These are phyloP conservation scores for Plectranthus barbatus DNA, from an alignment of 257 asterid species.

Conservation along the genomic window DNA sequence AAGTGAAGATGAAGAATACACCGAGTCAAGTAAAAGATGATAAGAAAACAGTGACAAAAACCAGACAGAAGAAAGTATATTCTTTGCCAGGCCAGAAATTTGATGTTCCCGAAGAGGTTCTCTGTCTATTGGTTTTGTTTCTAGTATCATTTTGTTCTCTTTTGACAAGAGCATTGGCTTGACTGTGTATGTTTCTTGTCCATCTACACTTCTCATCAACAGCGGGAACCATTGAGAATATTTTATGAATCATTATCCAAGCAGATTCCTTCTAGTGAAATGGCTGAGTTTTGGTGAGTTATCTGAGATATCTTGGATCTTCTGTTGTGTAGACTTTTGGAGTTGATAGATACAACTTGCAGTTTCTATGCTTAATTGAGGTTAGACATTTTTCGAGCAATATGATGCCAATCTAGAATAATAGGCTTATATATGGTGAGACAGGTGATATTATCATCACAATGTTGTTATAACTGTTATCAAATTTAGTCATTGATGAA, in stretches of 20 bases:
- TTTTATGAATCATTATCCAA: conserved; percentile 76
- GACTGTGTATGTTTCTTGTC: conserved; percentile 1
- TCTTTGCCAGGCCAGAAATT: conserved; percentile 86
- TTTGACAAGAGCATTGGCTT: neutral
- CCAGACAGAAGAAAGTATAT: conserved; percentile 70
- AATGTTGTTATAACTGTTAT: neutral
- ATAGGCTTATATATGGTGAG: neutral
- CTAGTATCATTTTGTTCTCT: neutral
- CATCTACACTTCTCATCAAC: conserved; percentile 19
- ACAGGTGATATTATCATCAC: neutral
- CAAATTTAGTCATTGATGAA: neutral
- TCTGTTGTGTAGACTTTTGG: neutral
- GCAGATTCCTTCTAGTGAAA: conserved; percentile 94
- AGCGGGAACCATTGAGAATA: conserved; percentile 87
- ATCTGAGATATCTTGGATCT: neutral
- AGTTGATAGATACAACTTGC: neutral
- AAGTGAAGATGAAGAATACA: conserved; percentile 56
- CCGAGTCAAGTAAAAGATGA: conserved; percentile 43
- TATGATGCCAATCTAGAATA: neutral
- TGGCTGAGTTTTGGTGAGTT: conserved; percentile 92
- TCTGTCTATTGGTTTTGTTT: neutral
- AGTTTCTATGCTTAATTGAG: neutral
- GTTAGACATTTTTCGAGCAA: neutral
- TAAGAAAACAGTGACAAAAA: conserved; percentile 43
- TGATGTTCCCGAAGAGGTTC: conserved; percentile 92